Evolutionary conservation across 2,329 filamentous ascomycete species (phyloP), one percentile per base, ranked within the genome.

Genomic region (Trichoderma endophyticum): DNA sequence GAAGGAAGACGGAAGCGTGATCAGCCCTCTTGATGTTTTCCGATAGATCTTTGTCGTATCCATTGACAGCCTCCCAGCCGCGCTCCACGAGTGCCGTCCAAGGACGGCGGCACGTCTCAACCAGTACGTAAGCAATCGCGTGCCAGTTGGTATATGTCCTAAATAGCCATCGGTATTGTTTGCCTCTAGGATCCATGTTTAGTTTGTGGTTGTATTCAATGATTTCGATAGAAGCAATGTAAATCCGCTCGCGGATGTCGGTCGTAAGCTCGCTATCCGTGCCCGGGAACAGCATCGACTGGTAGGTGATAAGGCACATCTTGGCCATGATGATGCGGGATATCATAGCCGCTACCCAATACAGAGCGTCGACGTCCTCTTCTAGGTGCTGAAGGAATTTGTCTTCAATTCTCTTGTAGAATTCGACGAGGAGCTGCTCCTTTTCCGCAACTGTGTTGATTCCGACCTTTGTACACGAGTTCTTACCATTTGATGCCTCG

Each of bases 241-340:
- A 93, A 1, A 95, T 84, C 71, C 90, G 90, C 73, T 93, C 88
- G 71, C 89, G 88, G 9, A 89, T 88, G 62, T 90, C 90, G 64
- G 88, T 85, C 0, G 89, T 87, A 8, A 92, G 83, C 30, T 84
- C 85, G 9, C 84, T 80, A n/a, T 85, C 85, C 11, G 86, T 84
- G 30, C 89, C 87, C 39, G 86, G 85, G 66, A 90, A 87, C 36
- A 92, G 89, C 76, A 91, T 86, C 0, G 92, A 92, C 75, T 95
- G 90, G 77, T 95, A 92, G 3, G 93, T 87, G 73, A 94, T 87
- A 43, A 96, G 85, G 83, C 91, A 93, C 84, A 94, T 89, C 81
- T 94, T 95, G 62, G 90, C 90, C 82, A 94, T 88, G 73, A 95
- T 89, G 36, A 95, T 84, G 11, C 92, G 88, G 3, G 89, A 87